Evolutionary conservation across 176 grass and related monocot species (phyloP), one percentile per base, ranked within the genome.

Genomic region (Hyparrhenia diplandra): DNA sequence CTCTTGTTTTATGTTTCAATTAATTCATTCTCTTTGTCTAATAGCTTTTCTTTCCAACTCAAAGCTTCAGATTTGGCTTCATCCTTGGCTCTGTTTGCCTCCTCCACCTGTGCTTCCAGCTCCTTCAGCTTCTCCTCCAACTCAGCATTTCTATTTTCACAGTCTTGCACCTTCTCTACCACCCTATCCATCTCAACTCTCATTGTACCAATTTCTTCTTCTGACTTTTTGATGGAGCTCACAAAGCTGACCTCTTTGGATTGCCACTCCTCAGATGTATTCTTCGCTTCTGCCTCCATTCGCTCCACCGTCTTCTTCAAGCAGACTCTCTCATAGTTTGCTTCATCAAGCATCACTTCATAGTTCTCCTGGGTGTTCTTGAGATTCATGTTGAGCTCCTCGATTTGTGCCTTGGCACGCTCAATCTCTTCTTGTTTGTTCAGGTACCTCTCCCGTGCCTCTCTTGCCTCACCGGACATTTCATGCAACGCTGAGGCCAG

Each of bases 401-500:
- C 80, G 32, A 94, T 85, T 61, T 91, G 83, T 71, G 75, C 81
- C 40, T 76, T 80, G 59, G 83, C 67, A 57, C 59, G 76, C 76
- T 94, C 86, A 74, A 87, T 82, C 60, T 94, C 92, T 57, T 85
- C 57, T 55, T 86, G 68, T 69, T 91, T 94, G n/a, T 46, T 82
- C 10, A 94, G 66, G 69, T 84, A 84, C 41, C 61, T 82, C 69
- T 94, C 92, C n/a, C 75, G 75, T 41, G 86, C 32, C 58, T 87
- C 88, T 62, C 83, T 86, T 70, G 86, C 92, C 86, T 94, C 92
- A 20, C n/a, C 69, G 0, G 92, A 94, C 80, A 89, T 84, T 63
- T 94, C 92, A 71, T 91, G 89, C 80, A 94, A 82, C 52, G 92
- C 92, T 29, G 86, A 88, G 65, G 92, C 80, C 32, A 94, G 80